Conservation (phyloP, 805 yeast genomes). For the Wickerhamomyces bovis region DNA sequence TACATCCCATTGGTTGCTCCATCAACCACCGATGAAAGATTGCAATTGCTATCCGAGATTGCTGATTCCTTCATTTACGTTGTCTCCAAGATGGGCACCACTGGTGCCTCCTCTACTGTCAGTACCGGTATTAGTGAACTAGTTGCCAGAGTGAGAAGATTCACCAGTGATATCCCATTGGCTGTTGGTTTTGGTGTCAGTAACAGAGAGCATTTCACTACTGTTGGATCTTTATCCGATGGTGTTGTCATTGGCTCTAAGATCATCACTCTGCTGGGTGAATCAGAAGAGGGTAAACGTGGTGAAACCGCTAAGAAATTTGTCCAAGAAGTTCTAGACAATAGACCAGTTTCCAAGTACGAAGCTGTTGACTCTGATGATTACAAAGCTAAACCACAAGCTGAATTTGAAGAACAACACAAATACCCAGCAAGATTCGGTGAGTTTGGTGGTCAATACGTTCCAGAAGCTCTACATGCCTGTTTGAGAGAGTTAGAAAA, state of each 20-base stretch:
- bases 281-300: slow-evolving; percentile 53
- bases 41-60: slow-evolving; percentile 68
- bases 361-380: slow-evolving; percentile 27
- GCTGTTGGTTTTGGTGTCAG: slow-evolving; percentile 98
- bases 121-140: slow-evolving; percentile 58
- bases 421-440: slow-evolving; percentile 79
- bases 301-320: slow-evolving; percentile 59
- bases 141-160: slow-evolving; percentile 67
- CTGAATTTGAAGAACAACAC: slow-evolving; percentile 50
- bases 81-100: slow-evolving; percentile 96
- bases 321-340: slow-evolving; percentile 63
- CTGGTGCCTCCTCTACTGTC: slow-evolving; percentile 77
- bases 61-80: slow-evolving; percentile 96
- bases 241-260: slow-evolving; percentile 96
- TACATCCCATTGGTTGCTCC: slow-evolving; percentile 96
- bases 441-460: slow-evolving; percentile 97
- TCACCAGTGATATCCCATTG: slow-evolving; percentile 71
- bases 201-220: slow-evolving; percentile 81
- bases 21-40: slow-evolving; percentile 86
- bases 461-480: slow-evolving; percentile 91
- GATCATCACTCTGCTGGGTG: slow-evolving; percentile 64
- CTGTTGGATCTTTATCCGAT: slow-evolving; percentile 77
- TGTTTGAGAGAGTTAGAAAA: slow-evolving; percentile 85
- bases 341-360: slow-evolving; percentile 33
- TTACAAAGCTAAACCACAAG: slow-evolving; percentile 27